phyloP scores from a whole-genome alignment of 805 yeast genomes.

The Ogataea polymorpha region DNA sequence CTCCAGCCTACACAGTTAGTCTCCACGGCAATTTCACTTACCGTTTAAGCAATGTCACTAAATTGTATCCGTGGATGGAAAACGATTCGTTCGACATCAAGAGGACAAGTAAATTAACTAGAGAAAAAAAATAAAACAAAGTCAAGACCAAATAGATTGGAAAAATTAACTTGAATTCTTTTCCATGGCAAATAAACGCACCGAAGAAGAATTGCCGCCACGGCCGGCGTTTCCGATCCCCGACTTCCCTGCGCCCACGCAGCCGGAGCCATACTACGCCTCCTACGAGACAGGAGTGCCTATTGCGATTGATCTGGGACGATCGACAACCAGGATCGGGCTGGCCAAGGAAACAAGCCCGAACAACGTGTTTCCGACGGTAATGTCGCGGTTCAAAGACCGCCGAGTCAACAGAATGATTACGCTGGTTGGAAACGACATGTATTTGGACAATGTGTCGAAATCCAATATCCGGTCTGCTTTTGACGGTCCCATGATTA shows the following conservation, averaged over 20 bases:
- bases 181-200: slow-evolving; percentile 10
- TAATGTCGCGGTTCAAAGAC: slow-evolving; percentile 74
- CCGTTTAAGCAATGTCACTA: slow-evolving; percentile 75
- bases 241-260: slow-evolving; percentile 38
- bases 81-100: slow-evolving; percentile 37
- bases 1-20: slow-evolving; percentile 54
- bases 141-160: neutral
- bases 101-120: slow-evolving; percentile 5
- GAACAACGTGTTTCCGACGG: slow-evolving; percentile 63
- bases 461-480: slow-evolving; percentile 72
- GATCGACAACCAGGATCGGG: slow-evolving; percentile 59
- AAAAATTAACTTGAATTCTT: slow-evolving; percentile 2
- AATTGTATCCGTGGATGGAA: slow-evolving; percentile 78
- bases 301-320: slow-evolving; percentile 86
- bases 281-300: slow-evolving; percentile 59
- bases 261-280: slow-evolving; percentile 45
- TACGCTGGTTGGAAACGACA: slow-evolving; percentile 81
- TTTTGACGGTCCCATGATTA: slow-evolving; percentile 79
- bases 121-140: neutral
- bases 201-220: slow-evolving; percentile 35
- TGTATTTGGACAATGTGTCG: slow-evolving; percentile 64
- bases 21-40: slow-evolving; percentile 24
- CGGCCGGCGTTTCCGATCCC: slow-evolving; percentile 41
- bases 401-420: slow-evolving; percentile 60
- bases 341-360: slow-evolving; percentile 46